phyloP scores from a whole-genome alignment of 176 grass and related monocot genomes.

The Aegilops speltoides region DNA sequence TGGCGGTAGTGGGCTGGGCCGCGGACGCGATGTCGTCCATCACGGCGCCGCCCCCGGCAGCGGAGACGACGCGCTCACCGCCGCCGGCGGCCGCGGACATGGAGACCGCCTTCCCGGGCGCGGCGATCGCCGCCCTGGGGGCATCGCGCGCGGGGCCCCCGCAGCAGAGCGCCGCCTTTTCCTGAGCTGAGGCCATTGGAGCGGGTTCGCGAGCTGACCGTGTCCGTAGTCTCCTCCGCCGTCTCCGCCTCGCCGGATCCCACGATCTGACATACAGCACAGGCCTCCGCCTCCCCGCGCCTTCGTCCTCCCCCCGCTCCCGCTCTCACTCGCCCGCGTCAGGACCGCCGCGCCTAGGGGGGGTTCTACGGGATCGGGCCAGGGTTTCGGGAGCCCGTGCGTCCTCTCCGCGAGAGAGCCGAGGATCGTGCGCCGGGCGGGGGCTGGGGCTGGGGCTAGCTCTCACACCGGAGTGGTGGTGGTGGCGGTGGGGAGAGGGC shows the following conservation, averaged over 20 bases:
- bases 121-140: slow-evolving; percentile 11
- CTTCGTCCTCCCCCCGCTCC: slow-evolving; percentile 14
- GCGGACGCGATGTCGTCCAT: slow-evolving; percentile 64
- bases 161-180: slow-evolving; percentile 87
- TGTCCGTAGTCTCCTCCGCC: slow-evolving; percentile 89
- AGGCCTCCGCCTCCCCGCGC: slow-evolving; percentile 53
- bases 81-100: slow-evolving; percentile 5
- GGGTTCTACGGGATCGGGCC: slow-evolving; percentile 18
- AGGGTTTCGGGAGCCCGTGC: slow-evolving; percentile 16
- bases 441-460: background rate
- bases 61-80: slow-evolving; percentile 33
- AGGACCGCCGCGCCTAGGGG: background rate
- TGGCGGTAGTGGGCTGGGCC: slow-evolving; percentile 55
- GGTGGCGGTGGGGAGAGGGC: background rate
- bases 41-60: slow-evolving; percentile 48
- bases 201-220: slow-evolving; percentile 85
- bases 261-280: slow-evolving; percentile 98
- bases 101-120: slow-evolving; percentile 39
- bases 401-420: slow-evolving; percentile 31
- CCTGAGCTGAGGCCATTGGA: slow-evolving; percentile 99
- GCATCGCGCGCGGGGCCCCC: slow-evolving; percentile 27
- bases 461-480: background rate
- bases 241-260: slow-evolving; percentile 55
- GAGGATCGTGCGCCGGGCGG: background rate
- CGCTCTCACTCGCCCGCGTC: slow-evolving; percentile 6